Percentiles rank a stretch among this genome's conserved stretches.
Evolutionary conservation across 2,329 filamentous ascomycete species (phyloP).

Genomic region (Colletotrichum sp.): DNA sequence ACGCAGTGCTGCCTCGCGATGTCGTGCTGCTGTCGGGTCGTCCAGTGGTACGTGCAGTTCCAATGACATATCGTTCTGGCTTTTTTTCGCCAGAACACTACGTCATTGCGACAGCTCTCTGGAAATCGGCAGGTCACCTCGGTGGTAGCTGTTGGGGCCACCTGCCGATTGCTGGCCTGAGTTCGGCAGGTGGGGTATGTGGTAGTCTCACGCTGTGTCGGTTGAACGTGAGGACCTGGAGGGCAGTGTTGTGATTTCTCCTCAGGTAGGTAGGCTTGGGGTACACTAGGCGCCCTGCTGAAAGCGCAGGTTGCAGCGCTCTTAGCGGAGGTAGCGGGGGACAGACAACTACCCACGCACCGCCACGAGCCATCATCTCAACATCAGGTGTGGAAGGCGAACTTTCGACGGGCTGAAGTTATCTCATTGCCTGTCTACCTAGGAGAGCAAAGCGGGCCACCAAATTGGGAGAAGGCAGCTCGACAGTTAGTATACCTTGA

Average conservation of each 20-base stretch:
- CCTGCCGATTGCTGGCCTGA: not conserved
- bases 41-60: too few relatives aligned
- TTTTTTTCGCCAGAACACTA: too few relatives aligned
- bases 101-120: too few relatives aligned
- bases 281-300: not conserved
- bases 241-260: not conserved
- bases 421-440: not conserved
- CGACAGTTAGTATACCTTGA: not conserved
- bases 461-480: not conserved
- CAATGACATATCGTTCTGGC: too few relatives aligned
- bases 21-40: too few relatives aligned
- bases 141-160: not conserved
- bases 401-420: not conserved
- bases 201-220: too few relatives aligned
- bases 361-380: not conserved
- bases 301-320: not conserved
- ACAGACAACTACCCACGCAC: not conserved
- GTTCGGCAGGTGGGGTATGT: not conserved
- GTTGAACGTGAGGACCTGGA: not conserved
- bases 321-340: too few relatives aligned
- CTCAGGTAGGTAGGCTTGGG: not conserved
- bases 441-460: not conserved
- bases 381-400: not conserved
- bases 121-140: too few relatives aligned
- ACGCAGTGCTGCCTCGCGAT: too few relatives aligned